phyloP scores from a whole-genome alignment of 1,284 basidiomycete species.

The Boletus sp. region DNA sequence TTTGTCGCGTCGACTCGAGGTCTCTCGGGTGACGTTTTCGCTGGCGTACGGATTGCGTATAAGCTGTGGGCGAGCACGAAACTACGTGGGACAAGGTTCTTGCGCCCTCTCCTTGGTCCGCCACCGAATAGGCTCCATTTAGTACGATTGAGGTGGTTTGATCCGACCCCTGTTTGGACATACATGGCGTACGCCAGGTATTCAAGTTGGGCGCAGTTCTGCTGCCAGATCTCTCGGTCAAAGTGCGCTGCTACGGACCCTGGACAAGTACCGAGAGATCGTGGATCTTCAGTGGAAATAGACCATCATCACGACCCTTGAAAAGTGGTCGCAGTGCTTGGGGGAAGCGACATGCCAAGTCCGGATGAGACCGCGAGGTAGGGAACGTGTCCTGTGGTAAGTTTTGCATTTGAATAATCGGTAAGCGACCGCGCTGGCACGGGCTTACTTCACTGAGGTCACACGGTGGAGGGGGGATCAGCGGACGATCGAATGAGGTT shows the following conservation, averaged over 20 bases:
- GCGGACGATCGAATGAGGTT: constrained; percentile 7
- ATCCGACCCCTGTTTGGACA: constrained; percentile 11
- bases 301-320: constrained; percentile 6
- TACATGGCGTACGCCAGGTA: background rate
- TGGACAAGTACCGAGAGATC: background rate
- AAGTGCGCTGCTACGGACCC: constrained; percentile 17
- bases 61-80: too few species aligned
- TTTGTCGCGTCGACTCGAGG: background rate
- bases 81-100: background rate
- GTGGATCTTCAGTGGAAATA: background rate
- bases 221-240: constrained; percentile 1
- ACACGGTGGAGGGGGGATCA: constrained; percentile 5
- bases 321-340: background rate
- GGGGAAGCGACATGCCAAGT: background rate
- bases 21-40: too few species aligned
- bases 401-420: constrained; percentile 12
- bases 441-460: background rate
- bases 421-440: too few species aligned
- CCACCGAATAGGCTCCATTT: too few species aligned
- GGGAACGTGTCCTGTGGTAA: constrained; percentile 19
- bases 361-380: background rate
- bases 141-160: constrained; percentile 1
- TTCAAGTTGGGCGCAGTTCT: background rate
- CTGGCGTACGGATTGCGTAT: too few species aligned
- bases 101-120: too few species aligned